phyloP scores from a whole-genome alignment of 257 asterid genomes.

The Oldenlandia corymbosa region DNA sequence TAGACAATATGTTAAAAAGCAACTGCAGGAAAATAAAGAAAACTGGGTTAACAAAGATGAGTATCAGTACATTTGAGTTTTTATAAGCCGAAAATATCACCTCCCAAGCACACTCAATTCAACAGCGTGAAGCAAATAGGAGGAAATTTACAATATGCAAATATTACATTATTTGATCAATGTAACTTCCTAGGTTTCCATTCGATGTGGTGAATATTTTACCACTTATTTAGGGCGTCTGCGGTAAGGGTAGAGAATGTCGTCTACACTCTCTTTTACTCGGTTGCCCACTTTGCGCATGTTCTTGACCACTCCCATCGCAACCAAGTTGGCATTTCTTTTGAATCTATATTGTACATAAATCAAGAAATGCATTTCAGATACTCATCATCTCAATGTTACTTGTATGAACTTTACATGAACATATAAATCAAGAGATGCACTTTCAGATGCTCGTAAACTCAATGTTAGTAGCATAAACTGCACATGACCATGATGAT shows the following conservation, averaged over 20 bases:
- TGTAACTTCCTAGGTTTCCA: slow-evolving; percentile 1
- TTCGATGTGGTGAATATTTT: not conserved
- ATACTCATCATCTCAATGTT: not conserved
- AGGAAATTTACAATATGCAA: not conserved
- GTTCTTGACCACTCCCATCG: slow-evolving; percentile 75
- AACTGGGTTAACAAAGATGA: too few relatives aligned
- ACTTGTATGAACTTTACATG: too few relatives aligned
- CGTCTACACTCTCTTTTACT: slow-evolving; percentile 55
- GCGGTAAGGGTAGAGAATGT: slow-evolving; percentile 52
- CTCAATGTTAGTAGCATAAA: too few relatives aligned
- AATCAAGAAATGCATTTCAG: slow-evolving; percentile 4
- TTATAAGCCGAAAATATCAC: too few relatives aligned
- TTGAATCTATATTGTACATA: slow-evolving; percentile 40
- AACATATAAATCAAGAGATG: too few relatives aligned
- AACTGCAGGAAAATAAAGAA: too few relatives aligned
- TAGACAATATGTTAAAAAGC: too few relatives aligned
- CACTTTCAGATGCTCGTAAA: too few relatives aligned
- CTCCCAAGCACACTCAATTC: too few relatives aligned
- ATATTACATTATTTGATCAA: not conserved
- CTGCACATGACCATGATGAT: too few relatives aligned
- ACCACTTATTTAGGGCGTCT: slow-evolving; percentile 63
- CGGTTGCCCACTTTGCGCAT: slow-evolving; percentile 60
- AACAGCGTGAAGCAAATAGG: too few relatives aligned
- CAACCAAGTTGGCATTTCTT: slow-evolving; percentile 74
- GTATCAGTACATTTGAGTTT: too few relatives aligned